Conservation (phyloP, 305 asterid genomes). For the Nicotiana rustica region DNA sequence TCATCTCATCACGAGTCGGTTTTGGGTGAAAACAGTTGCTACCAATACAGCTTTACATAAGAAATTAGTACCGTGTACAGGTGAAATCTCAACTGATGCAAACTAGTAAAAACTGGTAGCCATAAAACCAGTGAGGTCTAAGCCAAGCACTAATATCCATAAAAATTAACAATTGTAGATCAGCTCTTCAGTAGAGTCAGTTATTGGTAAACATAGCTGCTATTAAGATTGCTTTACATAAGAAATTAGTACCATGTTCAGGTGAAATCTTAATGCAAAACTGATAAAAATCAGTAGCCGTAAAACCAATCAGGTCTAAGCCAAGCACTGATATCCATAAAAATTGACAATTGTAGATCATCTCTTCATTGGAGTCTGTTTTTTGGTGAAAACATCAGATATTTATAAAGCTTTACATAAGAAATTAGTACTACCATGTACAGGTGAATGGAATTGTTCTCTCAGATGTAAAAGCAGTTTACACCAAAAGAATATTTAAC, state of each 20-base stretch:
- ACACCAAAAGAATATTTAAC: constrained; percentile 28
- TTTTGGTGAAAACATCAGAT: not conserved
- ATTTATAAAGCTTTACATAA: not conserved
- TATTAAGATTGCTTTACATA: not conserved
- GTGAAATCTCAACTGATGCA: not conserved
- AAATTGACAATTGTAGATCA: constrained; percentile 2
- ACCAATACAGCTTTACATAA: not conserved
- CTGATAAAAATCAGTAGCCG: not conserved
- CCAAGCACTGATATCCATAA: constrained; percentile 16
- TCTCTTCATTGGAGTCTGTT: not conserved
- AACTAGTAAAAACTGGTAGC: not conserved
- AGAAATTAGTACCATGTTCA: not conserved
- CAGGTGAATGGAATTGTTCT: constrained; percentile 10
- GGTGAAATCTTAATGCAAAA: not conserved
- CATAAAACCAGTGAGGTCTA: not conserved
- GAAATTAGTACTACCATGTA: constrained; percentile 24
- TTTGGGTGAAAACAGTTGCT: not conserved
- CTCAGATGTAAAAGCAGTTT: constrained; percentile 19
- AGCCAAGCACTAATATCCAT: not conserved
- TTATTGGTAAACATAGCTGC: not conserved
- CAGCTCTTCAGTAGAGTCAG: not conserved
- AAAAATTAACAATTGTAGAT: not conserved
- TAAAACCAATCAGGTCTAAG: not conserved
- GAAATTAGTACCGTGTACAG: not conserved
- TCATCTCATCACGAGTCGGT: not conserved